These are phyloP conservation scores for Schwanniomyces polymorphus DNA, from an alignment of 805 yeast species.

Conservation along the genomic window DNA sequence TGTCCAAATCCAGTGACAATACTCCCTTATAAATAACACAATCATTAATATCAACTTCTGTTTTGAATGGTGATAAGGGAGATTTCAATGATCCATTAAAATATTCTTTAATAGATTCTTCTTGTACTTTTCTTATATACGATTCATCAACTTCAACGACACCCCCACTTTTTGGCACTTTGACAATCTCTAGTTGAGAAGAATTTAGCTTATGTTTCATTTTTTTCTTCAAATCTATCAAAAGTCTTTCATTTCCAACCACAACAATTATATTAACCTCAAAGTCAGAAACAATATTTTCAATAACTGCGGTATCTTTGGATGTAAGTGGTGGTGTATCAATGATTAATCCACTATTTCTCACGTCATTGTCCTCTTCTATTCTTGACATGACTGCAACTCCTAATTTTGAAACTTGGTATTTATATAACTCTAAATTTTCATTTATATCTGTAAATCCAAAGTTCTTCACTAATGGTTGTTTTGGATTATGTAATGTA, in stretches of 20 bases:
- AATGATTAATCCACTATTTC: slow-evolving; percentile 59
- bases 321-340: slow-evolving; percentile 70
- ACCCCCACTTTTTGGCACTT: slow-evolving; percentile 73
- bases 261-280: slow-evolving; percentile 62
- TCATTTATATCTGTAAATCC: slow-evolving; percentile 65
- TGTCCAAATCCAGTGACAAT: slow-evolving; percentile 34
- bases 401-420: slow-evolving; percentile 49
- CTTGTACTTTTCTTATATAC: slow-evolving; percentile 69
- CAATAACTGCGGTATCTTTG: slow-evolving; percentile 52
- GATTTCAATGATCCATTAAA: slow-evolving; percentile 76
- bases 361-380: slow-evolving; percentile 46
- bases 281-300: slow-evolving; percentile 58
- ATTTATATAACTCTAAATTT: slow-evolving; percentile 57
- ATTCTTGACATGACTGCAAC: slow-evolving; percentile 49
- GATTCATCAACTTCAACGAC: slow-evolving; percentile 72
- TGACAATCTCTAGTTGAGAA: slow-evolving; percentile 47
- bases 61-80: slow-evolving; percentile 81
- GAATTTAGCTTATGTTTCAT: slow-evolving; percentile 33
- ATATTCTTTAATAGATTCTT: slow-evolving; percentile 77
- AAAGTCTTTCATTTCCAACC: slow-evolving; percentile 72
- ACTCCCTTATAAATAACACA: slow-evolving; percentile 64
- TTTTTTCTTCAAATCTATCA: slow-evolving; percentile 60
- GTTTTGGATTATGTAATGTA: slow-evolving; percentile 77
- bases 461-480: slow-evolving; percentile 79
- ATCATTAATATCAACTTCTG: slow-evolving; percentile 66